Percentiles rank a stretch among this genome's conserved stretches.
phyloP scores from a whole-genome alignment of 768 basidiomycete species.

The Tricholoma hemisulphureum region DNA sequence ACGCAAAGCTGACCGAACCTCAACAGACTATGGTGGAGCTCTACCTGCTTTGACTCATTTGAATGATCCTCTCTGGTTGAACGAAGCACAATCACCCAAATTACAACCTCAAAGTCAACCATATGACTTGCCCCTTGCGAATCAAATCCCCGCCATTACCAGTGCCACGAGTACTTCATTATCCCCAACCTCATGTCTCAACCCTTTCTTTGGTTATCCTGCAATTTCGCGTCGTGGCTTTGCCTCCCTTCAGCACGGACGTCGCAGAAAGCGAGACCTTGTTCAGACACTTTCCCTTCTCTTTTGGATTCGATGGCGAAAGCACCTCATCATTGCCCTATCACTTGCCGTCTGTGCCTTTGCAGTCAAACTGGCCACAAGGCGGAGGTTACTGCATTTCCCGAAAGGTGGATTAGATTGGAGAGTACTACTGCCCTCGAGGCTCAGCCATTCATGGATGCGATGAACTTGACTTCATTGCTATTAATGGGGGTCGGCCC shows the following conservation, averaged over 20 bases:
- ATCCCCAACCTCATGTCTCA: conserved; percentile 58
- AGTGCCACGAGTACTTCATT: conserved; percentile 22
- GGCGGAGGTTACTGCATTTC: conserved; percentile 16
- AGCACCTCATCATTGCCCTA: conserved; percentile 36
- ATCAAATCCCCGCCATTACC: conserved; percentile 17
- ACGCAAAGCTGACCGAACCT: conserved; percentile 7
- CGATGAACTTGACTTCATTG: background rate
- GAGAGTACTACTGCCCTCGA: conserved; percentile 4
- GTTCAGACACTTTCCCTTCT: conserved; percentile 57
- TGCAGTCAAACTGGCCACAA: conserved; percentile 25
- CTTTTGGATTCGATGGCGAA: conserved; percentile 67
- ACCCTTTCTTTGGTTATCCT: conserved; percentile 79
- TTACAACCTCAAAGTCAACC: conserved; percentile 10
- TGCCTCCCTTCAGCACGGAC: conserved; percentile 56
- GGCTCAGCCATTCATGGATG: background rate
- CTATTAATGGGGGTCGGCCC: background rate
- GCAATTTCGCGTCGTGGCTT: conserved; percentile 35
- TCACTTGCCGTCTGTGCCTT: conserved; percentile 30
- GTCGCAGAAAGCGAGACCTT: conserved; percentile 68
- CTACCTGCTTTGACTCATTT: conserved; percentile 51
- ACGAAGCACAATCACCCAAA: conserved; percentile 16
- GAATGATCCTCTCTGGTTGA: conserved; percentile 46
- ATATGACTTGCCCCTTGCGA: conserved; percentile 18
- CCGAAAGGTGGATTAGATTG: conserved; percentile 3
- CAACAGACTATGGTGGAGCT: conserved; percentile 64